phyloP scores from a whole-genome alignment of 768 basidiomycete species.

The Tylopilus felleus region DNA sequence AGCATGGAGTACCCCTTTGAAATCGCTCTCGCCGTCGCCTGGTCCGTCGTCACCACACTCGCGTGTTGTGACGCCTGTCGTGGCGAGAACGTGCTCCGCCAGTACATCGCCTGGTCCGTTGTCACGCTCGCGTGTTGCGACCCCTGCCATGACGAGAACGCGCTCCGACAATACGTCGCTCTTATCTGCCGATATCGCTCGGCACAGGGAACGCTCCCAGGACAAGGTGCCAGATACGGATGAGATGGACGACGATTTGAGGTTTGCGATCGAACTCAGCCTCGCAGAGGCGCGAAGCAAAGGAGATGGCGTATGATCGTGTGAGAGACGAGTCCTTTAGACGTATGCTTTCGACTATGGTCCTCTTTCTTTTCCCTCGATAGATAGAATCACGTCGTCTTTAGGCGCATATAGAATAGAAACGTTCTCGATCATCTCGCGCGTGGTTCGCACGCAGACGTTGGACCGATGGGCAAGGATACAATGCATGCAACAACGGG shows the following conservation, averaged over 20 bases:
- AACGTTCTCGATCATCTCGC: not conserved
- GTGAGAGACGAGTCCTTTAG: not conserved
- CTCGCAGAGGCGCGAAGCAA: slow-evolving; percentile 47
- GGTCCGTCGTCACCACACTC: slow-evolving; percentile 17
- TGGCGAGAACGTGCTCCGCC: not conserved
- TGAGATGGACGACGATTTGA: slow-evolving; percentile 62
- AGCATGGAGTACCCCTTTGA: slow-evolving; percentile 41
- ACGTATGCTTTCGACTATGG: not conserved
- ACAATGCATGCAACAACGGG: not conserved
- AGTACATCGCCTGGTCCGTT: slow-evolving; percentile 4
- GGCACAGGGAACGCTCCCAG: not conserved
- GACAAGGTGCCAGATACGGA: slow-evolving; percentile 16
- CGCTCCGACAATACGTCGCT: slow-evolving; percentile 12
- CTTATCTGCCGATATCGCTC: slow-evolving; percentile 14
- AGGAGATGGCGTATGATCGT: slow-evolving; percentile 8
- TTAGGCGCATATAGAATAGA: slow-evolving; percentile 2
- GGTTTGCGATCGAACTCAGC: slow-evolving; percentile 65
- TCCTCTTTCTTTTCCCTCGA: not conserved
- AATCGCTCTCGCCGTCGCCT: slow-evolving; percentile 15
- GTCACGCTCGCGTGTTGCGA: slow-evolving; percentile 12
- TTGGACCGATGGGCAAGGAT: not conserved
- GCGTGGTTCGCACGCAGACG: not conserved
- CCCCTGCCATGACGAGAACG: slow-evolving; percentile 7
- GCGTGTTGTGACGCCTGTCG: slow-evolving; percentile 9
- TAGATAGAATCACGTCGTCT: not conserved